A percentile compares a stretch with the other conserved stretches of the same genome.
These are phyloP conservation scores for Thraustotheca clavata DNA, from an alignment of 352 stramenopile species.

Conservation along the genomic window DNA sequence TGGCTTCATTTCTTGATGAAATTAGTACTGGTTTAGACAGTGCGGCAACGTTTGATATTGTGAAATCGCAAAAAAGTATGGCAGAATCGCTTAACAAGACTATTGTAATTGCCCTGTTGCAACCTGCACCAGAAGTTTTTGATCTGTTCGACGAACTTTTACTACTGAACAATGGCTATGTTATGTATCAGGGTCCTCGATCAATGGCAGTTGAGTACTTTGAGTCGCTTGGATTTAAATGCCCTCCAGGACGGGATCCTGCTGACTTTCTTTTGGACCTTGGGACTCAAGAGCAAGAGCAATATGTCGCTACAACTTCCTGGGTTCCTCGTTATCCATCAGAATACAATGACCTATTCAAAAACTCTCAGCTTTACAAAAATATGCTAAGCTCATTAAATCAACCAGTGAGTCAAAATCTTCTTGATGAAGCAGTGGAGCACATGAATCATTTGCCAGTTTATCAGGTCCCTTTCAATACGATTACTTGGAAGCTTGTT, in stretches of 20 bases:
- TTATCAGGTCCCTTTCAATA: neutral
- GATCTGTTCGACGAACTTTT: slow-evolving; percentile 90
- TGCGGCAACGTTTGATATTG: slow-evolving; percentile 34
- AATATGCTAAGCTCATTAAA: slow-evolving; percentile 25
- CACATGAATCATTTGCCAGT: no score
- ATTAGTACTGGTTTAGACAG: slow-evolving; percentile 44
- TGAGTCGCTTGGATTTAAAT: slow-evolving; percentile 44
- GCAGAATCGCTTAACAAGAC: slow-evolving; percentile 33
- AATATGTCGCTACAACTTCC: neutral
- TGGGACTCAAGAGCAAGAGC: slow-evolving; percentile 26
- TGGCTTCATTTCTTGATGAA: slow-evolving; percentile 36
- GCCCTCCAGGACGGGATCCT: slow-evolving; percentile 31
- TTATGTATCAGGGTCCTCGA: slow-evolving; percentile 81
- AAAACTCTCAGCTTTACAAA: slow-evolving; percentile 41
- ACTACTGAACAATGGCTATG: slow-evolving; percentile 71
- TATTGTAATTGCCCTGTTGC: slow-evolving; percentile 61
- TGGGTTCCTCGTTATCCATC: slow-evolving; percentile 16
- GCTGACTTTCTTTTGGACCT: slow-evolving; percentile 42
- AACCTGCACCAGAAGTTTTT: slow-evolving; percentile 86
- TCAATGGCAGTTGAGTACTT: slow-evolving; percentile 67
- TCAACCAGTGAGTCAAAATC: neutral
- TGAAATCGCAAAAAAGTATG: slow-evolving; percentile 27
- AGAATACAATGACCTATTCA: slow-evolving; percentile 44
- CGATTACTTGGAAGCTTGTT: neutral
- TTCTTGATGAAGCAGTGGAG: neutral